Base-by-base conservation (phyloP, 495 filamentous ascomycete genomes). In the Aspergillus biplanus region DNA sequence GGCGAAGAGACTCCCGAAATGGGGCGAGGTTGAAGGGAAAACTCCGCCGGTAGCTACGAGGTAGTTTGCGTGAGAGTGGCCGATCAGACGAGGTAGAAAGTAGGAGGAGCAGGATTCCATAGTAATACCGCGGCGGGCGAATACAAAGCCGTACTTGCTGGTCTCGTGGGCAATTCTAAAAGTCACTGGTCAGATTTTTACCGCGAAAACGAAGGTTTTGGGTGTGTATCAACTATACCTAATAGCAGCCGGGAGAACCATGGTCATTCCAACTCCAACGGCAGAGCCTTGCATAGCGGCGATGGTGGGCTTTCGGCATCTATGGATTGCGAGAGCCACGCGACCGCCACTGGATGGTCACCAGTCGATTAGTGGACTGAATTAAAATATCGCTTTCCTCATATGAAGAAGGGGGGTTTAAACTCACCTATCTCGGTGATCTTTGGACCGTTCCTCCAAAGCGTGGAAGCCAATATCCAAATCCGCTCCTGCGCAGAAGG, bases 401-500 rank as follows among this genome's bases (percentile, higher is more conserved):
- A 27, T 27, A 27, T 27, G 21, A 27, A 27, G 18, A 49, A 21
- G 16, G 7, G 2, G 13, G 18, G 21, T 27, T 27, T 27, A 6
- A 35, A 56, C 69, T 18, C 64, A 82, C 82, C 80, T 78, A 69
- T 83, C 81, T 35, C 82, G 70, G 63, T 85, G 78, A 54, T 81
- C 76, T 9, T 65, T 46, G 48, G 70, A 63, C 69, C 74, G 68
- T 62, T 82, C 74, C 33, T 42, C 54, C 1, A 56, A 46, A 8
- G 64, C 67, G 12, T 63, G 52, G 65, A 86, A 81, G 6, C 80
- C 84, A 37, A 75, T 74, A n/a, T 86, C 80, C n/a, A 89, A 70
- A 72, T 89, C 87, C 32, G 85, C 85, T n/a, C 87, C 86, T 8
- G 86, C 86, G 67, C 86, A 89, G 73, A 88, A 90, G 33, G 84